A percentile compares a stretch with the other conserved stretches of the same genome.
These are phyloP conservation scores for Passalora sequoiae DNA, from an alignment of 2,329 filamentous ascomycete species.

Conservation along the genomic window DNA sequence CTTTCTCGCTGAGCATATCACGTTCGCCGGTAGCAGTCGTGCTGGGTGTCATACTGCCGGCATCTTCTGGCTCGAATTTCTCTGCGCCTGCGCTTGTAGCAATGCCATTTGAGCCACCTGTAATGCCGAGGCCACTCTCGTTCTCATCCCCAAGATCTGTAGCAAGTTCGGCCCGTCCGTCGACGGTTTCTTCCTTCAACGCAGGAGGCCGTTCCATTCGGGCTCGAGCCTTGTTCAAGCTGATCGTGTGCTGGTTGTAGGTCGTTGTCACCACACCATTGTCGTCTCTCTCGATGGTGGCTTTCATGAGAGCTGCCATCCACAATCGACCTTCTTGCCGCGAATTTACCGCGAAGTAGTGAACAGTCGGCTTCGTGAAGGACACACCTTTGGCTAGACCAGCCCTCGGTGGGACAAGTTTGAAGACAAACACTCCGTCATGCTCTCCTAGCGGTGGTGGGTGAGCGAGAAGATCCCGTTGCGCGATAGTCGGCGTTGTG, in stretches of 20 bases:
- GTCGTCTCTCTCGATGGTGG: slow-evolving; percentile 88
- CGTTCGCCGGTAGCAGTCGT: slow-evolving; percentile 8
- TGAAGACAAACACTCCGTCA: slow-evolving; percentile 86
- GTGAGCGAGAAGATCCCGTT: slow-evolving; percentile 35
- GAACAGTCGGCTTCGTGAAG: slow-evolving; percentile 94
- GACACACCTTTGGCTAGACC: slow-evolving; percentile 87
- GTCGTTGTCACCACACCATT: slow-evolving; percentile 73
- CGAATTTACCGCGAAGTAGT: slow-evolving; percentile 95
- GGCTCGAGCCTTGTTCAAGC: slow-evolving; percentile 76
- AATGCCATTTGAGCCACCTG: slow-evolving; percentile 19
- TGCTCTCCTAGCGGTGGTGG: slow-evolving; percentile 40
- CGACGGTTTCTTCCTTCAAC: slow-evolving; percentile 56
- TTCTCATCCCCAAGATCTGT: slow-evolving; percentile 14
- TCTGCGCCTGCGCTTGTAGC: slow-evolving; percentile 19
- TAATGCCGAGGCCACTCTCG: slow-evolving; percentile 24
- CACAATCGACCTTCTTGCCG: slow-evolving; percentile 82
- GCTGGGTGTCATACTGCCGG: slow-evolving; percentile 12
- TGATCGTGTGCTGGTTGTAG: slow-evolving; percentile 96
- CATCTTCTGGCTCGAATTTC: slow-evolving; percentile 6
- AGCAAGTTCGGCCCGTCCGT: slow-evolving; percentile 27
- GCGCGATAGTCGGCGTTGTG: slow-evolving; percentile 35
- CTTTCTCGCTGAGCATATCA: slow-evolving; percentile 14
- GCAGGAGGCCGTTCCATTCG: slow-evolving; percentile 88
- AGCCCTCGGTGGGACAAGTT: slow-evolving; percentile 83
- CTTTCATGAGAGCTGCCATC: slow-evolving; percentile 99